Percentiles rank a stretch among this genome's conserved stretches.
Evolutionary conservation across 352 stramenopile genomes (phyloP).

Genomic region (Globisporangium paddicum): DNA sequence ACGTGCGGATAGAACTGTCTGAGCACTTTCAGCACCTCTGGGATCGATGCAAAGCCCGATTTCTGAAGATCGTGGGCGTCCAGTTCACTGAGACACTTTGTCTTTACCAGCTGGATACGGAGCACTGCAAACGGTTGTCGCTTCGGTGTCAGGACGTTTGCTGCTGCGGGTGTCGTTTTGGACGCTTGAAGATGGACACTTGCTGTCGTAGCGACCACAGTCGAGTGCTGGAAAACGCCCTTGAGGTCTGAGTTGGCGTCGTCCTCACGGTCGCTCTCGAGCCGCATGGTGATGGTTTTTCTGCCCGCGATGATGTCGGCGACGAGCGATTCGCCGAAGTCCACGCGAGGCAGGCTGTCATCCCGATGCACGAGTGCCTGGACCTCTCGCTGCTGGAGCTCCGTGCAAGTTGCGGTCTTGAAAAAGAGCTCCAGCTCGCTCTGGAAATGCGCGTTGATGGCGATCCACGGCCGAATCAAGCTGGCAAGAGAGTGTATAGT

Average conservation of each 20-base stretch:
- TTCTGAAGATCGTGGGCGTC: constrained; percentile 27
- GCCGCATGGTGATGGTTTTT: constrained; percentile 70
- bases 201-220: constrained; percentile 30
- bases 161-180: constrained; percentile 19
- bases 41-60: constrained; percentile 35
- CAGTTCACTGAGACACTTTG: constrained; percentile 21
- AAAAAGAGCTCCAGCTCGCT: constrained; percentile 26
- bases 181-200: neutral
- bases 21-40: constrained; percentile 41
- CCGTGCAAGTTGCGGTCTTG: neutral
- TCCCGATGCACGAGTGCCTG: neutral
- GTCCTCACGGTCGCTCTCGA: constrained; percentile 37
- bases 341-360: constrained; percentile 30
- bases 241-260: constrained; percentile 56
- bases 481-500: constrained; percentile 13
- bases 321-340: constrained; percentile 53
- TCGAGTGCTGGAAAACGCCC: constrained; percentile 26
- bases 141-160: neutral
- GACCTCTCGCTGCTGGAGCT: constrained; percentile 2
- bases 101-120: constrained; percentile 32
- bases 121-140: constrained; percentile 43
- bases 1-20: constrained; percentile 55
- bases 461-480: constrained; percentile 60
- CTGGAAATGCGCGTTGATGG: constrained; percentile 59
- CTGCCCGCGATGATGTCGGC: constrained; percentile 27